Evolutionary conservation across 2,329 filamentous ascomycete genomes (phyloP), one percentile per base, ranked within the genome.

Genomic region (Claviceps spartinae): DNA sequence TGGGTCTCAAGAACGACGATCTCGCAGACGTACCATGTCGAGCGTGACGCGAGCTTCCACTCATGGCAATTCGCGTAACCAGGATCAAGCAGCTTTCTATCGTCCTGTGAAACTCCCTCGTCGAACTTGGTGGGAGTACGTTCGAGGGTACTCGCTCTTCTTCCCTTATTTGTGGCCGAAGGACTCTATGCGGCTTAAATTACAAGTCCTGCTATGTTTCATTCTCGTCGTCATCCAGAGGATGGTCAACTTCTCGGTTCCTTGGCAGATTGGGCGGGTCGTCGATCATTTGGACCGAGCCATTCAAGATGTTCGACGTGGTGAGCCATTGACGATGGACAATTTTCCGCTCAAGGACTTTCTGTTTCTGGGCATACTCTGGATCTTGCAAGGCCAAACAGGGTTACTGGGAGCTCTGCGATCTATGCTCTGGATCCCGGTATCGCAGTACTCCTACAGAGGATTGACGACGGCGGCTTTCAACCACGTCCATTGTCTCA

Each of bases 141-240:
- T 96, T 55, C 83, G 85, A 57, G 89, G 91, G 46, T 98, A 97
- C 67, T 86, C 85, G 13, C 75, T 96, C 49, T 95, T 98, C 69
- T 94, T 97, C 65, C 91, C 90, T 0, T 98, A 97, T 64, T 79
- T 97, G 54, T 98, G 93, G 93, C 93, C 93, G 0, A 85, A 83
- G 61, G 91, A 91, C 62, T 83, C 88, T 40, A 44, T 63, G 5
- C 77, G 74, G 57, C 74, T 98, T 52, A 85, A 96, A 70, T 58
- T 88, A 24, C 77, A 90, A 51, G 88, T 96, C 20, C 65, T 94
- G 20, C 61, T 89, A 47, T 97, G 93, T 69, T 90, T 97, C 62
- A 50, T 81, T 38, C 76, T 98, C 47, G 81, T 97, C 52, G 67
- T 93, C 46, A 62, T 85, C 11, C 90, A 96, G 71, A 83, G 93